Percentiles rank a stretch among this genome's conserved stretches.
Evolutionary conservation across 2,329 filamentous ascomycete genomes (phyloP).

Genomic region (Cladorrhinum sp.): DNA sequence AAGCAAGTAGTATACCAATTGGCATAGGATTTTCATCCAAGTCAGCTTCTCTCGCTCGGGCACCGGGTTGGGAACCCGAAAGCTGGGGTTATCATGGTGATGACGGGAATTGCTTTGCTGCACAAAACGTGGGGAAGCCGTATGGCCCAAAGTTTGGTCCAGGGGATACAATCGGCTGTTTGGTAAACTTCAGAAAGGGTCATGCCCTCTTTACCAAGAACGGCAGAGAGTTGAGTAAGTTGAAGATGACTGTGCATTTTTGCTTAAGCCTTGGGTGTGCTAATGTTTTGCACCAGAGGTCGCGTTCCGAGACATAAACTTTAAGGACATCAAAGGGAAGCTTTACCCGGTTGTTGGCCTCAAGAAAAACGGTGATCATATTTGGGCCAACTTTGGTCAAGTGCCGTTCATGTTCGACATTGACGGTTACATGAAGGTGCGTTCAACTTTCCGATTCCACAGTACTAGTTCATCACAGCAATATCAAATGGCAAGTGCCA

Average conservation of each 20-base stretch:
- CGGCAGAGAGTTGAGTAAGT: slow-evolving; percentile 53
- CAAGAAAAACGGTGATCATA: slow-evolving; percentile 60
- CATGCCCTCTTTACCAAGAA: slow-evolving; percentile 70
- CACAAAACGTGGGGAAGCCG: slow-evolving; percentile 53
- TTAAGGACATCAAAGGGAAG: slow-evolving; percentile 51
- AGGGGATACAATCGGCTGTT: slow-evolving; percentile 61
- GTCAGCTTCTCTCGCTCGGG: slow-evolving; percentile 50
- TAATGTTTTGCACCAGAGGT: slow-evolving; percentile 48
- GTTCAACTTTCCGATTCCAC: slow-evolving; percentile 23
- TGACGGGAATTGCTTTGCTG: slow-evolving; percentile 60
- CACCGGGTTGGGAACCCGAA: slow-evolving; percentile 65
- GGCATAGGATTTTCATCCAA: slow-evolving; percentile 61
- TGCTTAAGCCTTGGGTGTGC: too few species aligned
- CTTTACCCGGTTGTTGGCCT: slow-evolving; percentile 67
- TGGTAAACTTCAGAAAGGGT: slow-evolving; percentile 62
- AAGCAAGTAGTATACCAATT: slow-evolving; percentile 41
- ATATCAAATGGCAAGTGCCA: neutral
- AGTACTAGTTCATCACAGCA: too few species aligned
- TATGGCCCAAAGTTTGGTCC: slow-evolving; percentile 57
- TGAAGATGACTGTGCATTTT: neutral
- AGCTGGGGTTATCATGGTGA: slow-evolving; percentile 70
- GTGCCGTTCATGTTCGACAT: slow-evolving; percentile 88
- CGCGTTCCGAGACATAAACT: slow-evolving; percentile 67
- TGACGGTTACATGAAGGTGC: slow-evolving; percentile 75
- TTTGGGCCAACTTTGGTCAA: slow-evolving; percentile 66